Evolutionary conservation across 805 yeast genomes (phyloP), one percentile per base, ranked within the genome.

Genomic region (Kodamaea kaohsiungensis): DNA sequence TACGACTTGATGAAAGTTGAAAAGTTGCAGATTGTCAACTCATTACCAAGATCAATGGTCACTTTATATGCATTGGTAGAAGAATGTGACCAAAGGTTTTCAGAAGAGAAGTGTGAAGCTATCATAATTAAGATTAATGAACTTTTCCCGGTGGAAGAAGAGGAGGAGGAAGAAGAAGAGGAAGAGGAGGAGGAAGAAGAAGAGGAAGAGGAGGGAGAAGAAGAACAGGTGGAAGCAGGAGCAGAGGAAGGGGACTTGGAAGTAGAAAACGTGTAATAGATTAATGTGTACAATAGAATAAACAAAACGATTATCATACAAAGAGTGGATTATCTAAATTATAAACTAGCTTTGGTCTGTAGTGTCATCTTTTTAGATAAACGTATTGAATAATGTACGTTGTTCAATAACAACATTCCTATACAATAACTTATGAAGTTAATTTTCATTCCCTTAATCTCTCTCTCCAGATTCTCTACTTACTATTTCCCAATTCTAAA

Each of bases 11-110:
- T 87, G 71, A 89, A 90, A 68, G 85, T 89, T 22, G 99, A 93
- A 65, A 84, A 86, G 59, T 73, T 93, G 42, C 97, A 93, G 70
- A 82, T 93, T 40, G 80, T 92, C 53, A 92, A 93, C 67, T 76
- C 85, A 7, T 77, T 90, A 27, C 99, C 99, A 1, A 76, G 86
- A 46, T 83, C 90, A 4, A 73, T 90, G 77, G 97, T 92, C 10
- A 86, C 83, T 38, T 75, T 93, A 50, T 91, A 85, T 66, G 79
- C 95, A 0, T 73, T 93, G 27, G 84, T 93, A 1, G 99, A 93
- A 65, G 98, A 95, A 65, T 93, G 97, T 69, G 99, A 93, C 61
- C 85, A 83, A 57, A 77, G 99, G 61, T 87, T 91, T 62, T 71
- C 74, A n/a, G 89, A 88, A 55, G 87, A 82, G 1, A 79, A 85